Percentiles rank a stretch among this genome's conserved stretches.
These are phyloP conservation scores for Sambucus nigra DNA, from an alignment of 129 eudicot species.

Conservation along the genomic window DNA sequence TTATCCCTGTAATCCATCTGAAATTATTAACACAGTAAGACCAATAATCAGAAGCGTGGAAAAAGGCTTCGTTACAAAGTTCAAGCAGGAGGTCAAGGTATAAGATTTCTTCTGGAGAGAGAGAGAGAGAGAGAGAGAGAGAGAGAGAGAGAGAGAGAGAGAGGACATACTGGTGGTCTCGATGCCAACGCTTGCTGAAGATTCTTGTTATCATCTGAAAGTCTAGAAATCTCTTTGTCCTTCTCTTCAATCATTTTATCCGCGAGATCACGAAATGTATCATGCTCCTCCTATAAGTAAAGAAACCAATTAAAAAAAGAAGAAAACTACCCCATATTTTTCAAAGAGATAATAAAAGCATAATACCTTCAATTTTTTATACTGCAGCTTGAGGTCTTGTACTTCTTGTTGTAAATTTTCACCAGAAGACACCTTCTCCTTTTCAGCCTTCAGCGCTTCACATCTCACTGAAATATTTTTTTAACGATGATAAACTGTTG, in stretches of 20 bases:
- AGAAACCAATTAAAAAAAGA: conserved; percentile 12
- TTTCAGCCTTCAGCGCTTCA: conserved; percentile 57
- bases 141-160: conserved; percentile 10
- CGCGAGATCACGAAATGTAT: conserved; percentile 94
- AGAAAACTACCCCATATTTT: neutral
- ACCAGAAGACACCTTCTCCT: conserved; percentile 35
- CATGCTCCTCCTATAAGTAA: conserved; percentile 79
- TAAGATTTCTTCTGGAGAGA: neutral
- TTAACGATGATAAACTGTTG: neutral
- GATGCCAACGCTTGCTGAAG: conserved; percentile 54
- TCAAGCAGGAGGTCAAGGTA: neutral
- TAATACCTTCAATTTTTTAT: conserved; percentile 63
- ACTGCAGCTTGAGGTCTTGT: conserved; percentile 50
- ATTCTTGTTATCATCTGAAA: conserved; percentile 61
- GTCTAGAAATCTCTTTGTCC: conserved; percentile 83
- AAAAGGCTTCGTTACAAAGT: neutral
- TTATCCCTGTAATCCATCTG: conserved; percentile 48
- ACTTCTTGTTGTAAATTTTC: conserved; percentile 58
- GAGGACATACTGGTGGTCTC: conserved; percentile 41
- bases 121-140: too few species aligned
- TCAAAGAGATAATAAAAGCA: conserved; percentile 4
- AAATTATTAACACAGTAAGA: conserved; percentile 5
- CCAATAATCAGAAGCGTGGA: neutral
- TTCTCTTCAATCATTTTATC: conserved; percentile 94
- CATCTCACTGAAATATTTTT: conserved; percentile 53